phyloP scores from a whole-genome alignment of 805 yeast genomes.

The Ogataea salicorniae region DNA sequence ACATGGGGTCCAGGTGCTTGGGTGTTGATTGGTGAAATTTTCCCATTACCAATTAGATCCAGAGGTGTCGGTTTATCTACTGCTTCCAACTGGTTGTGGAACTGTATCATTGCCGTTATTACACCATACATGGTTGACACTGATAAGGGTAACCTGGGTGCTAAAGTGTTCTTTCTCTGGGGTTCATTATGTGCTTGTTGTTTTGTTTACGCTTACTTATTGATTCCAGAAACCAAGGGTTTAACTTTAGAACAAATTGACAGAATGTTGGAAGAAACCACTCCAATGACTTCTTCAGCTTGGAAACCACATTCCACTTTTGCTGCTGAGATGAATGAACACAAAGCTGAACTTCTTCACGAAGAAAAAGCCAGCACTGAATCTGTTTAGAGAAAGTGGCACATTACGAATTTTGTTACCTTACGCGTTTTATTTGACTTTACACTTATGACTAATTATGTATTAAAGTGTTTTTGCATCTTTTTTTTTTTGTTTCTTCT shows the following conservation, averaged over 20 bases:
- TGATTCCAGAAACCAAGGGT: conserved; percentile 76
- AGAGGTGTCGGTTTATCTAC: conserved; percentile 67
- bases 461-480: too few species aligned
- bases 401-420: too few species aligned
- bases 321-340: conserved; percentile 19
- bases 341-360: too few species aligned
- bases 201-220: conserved; percentile 65
- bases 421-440: too few species aligned
- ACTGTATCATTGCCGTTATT: conserved; percentile 70
- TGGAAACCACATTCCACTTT: conserved; percentile 34
- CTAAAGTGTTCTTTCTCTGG: conserved; percentile 38
- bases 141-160: conserved; percentile 44
- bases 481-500: too few species aligned
- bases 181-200: conserved; percentile 30
- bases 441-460: too few species aligned
- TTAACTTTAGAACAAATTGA: conserved; percentile 80
- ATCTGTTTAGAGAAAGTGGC: too few species aligned
- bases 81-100: conserved; percentile 77
- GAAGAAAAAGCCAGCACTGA: too few species aligned
- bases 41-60: conserved; percentile 70
- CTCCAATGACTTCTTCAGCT: conserved; percentile 29
- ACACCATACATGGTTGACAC: conserved; percentile 69
- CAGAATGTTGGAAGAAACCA: conserved; percentile 33
- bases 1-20: conserved; percentile 84
- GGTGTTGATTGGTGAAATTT: conserved; percentile 58